These are phyloP conservation scores for Lippia alba DNA, from an alignment of 305 asterid genomes.

Conservation along the genomic window DNA sequence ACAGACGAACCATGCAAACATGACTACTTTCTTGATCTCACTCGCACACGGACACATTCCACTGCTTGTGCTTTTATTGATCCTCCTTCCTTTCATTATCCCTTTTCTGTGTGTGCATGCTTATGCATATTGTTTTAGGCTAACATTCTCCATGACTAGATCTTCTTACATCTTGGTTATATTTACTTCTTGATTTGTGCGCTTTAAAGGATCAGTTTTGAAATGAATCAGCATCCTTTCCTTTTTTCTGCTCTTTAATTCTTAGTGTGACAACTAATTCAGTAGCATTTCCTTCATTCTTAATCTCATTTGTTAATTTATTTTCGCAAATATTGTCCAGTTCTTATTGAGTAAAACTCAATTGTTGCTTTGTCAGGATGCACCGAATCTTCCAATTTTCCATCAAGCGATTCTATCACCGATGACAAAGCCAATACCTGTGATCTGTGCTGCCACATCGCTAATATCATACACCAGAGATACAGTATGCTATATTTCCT, in stretches of 20 bases:
- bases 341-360: constrained; percentile 5
- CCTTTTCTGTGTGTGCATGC: neutral
- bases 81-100: neutral
- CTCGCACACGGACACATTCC: neutral
- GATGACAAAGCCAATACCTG: constrained; percentile 74
- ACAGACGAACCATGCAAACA: neutral
- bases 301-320: constrained; percentile 13
- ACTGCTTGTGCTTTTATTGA: neutral
- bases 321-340: constrained; percentile 24
- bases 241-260: constrained; percentile 5
- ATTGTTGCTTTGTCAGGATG: constrained; percentile 60
- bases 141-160: neutral
- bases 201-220: constrained; percentile 4
- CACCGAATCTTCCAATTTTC: constrained; percentile 52
- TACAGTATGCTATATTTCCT: constrained; percentile 60
- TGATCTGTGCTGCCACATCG: constrained; percentile 76
- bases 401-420: constrained; percentile 77
- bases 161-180: neutral
- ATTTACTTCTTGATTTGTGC: neutral
- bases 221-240: constrained; percentile 6
- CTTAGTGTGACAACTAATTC: constrained; percentile 5
- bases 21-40: neutral
- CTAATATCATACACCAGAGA: constrained; percentile 71
- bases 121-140: constrained; percentile 6
- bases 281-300: constrained; percentile 6